Conservation (phyloP, 2,329 filamentous ascomycete genomes). For the Alternaria infectoria region DNA sequence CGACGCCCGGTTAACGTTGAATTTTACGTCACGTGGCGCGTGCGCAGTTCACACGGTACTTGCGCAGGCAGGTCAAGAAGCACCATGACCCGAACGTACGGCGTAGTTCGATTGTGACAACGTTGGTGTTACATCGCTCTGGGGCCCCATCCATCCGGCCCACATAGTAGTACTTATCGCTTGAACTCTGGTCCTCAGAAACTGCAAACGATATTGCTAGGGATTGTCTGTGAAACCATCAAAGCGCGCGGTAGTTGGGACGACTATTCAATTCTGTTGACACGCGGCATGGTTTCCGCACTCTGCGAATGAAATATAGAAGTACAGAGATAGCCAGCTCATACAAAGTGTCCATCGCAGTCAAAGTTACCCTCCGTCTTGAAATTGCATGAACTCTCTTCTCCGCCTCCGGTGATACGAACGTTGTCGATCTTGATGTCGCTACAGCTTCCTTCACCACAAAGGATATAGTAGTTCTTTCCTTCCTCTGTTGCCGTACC, state of each 20-base stretch:
- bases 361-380: constrained; percentile 34
- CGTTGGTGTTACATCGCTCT: background rate
- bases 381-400: constrained; percentile 34
- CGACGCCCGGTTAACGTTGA: background rate
- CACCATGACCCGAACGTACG: background rate
- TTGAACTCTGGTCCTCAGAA: background rate
- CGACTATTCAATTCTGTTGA: background rate
- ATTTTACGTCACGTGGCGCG: background rate
- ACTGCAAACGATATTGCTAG: background rate
- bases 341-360: constrained; percentile 27
- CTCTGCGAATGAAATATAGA: background rate
- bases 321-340: background rate
- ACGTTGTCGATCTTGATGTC: constrained; percentile 60
- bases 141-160: background rate
- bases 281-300: background rate
- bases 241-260: background rate
- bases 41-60: background rate
- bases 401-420: constrained; percentile 46
- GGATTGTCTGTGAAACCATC: background rate
- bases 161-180: background rate
- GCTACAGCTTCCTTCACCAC: constrained; percentile 57
- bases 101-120: background rate
- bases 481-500: constrained; percentile 42
- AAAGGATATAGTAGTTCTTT: constrained; percentile 59
- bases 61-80: background rate